phyloP scores from a whole-genome alignment of 345 rosid species.

The Moricandia moricandioides region DNA sequence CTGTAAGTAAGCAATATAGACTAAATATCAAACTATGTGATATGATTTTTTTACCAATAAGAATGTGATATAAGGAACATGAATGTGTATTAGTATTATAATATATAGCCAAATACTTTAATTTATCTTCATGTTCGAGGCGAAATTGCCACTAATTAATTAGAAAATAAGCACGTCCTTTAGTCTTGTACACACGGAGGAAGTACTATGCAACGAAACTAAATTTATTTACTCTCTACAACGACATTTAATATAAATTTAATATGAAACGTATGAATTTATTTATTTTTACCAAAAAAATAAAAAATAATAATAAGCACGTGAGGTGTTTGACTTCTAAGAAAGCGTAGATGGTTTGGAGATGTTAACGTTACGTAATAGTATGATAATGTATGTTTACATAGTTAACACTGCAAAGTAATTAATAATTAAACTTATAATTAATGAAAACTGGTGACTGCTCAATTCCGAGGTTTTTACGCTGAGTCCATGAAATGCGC shows the following conservation, averaged over 20 bases:
- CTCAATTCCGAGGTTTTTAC: background rate
- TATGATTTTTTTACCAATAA: background rate
- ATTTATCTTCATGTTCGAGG: background rate
- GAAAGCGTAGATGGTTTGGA: background rate
- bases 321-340: background rate
- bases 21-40: background rate
- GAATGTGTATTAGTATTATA: background rate
- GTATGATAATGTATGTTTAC: background rate
- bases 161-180: background rate
- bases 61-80: background rate
- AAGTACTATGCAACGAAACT: too few relatives aligned
- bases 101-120: background rate
- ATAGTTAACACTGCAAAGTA: background rate
- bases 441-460: background rate
- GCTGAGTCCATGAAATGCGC: background rate
- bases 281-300: too few relatives aligned
- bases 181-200: too few relatives aligned
- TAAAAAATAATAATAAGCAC: too few relatives aligned
- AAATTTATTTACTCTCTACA: too few relatives aligned
- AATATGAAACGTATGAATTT: too few relatives aligned
- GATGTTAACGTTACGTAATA: background rate
- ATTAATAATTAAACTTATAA: background rate
- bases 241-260: too few relatives aligned
- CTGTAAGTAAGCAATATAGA: background rate
- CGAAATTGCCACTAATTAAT: background rate